Conservation (phyloP, 306 rosid genomes). For the Pachyrhizus erosus region DNA sequence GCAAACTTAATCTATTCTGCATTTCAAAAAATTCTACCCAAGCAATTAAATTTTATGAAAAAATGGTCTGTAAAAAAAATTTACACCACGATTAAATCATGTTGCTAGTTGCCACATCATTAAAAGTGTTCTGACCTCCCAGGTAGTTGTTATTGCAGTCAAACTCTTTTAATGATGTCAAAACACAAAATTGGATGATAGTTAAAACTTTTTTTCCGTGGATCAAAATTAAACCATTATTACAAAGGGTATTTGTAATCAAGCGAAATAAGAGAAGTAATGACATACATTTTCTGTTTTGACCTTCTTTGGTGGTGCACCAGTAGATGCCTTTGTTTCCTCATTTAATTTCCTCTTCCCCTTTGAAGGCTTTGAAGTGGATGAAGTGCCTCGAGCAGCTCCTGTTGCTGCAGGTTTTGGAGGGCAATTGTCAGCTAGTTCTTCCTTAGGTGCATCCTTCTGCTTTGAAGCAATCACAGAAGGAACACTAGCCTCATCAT, state of each 20-base stretch:
- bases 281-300: conserved; percentile 78
- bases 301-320: conserved; percentile 78
- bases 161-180: not conserved
- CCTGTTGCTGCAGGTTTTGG: conserved; percentile 60
- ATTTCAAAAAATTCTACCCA: not conserved
- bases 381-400: conserved; percentile 63
- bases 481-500: conserved; percentile 64
- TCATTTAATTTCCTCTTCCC: conserved; percentile 79
- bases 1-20: not conserved
- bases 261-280: conserved; percentile 4
- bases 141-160: not conserved
- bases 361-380: conserved; percentile 62
- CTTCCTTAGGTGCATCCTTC: conserved; percentile 81
- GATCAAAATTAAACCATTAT: not conserved
- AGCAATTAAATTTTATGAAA: not conserved
- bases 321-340: conserved; percentile 65
- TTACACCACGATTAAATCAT: not conserved
- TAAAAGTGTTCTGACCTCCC: not conserved
- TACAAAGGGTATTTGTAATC: not conserved
- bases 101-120: conserved; percentile 17
- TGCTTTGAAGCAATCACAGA: conserved; percentile 60
- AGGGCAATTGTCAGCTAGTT: conserved; percentile 74
- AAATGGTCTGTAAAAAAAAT: not conserved
- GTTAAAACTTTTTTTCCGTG: not conserved
- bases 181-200: not conserved